Evolutionary conservation across 2,329 filamentous ascomycete species (phyloP).

Genomic region (Coleophoma cylindrospora): DNA sequence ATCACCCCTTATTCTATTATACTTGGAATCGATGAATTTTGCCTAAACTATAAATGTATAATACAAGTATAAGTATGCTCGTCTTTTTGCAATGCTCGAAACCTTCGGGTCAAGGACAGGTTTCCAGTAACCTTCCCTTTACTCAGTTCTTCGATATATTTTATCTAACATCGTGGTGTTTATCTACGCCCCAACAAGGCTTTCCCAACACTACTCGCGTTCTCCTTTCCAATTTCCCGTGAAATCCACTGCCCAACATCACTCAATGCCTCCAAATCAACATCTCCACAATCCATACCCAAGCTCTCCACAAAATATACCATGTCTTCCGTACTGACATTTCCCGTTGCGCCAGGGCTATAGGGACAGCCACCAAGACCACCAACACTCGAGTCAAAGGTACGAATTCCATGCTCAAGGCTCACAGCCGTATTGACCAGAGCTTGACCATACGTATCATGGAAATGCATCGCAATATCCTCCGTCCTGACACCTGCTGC

Average conservation of each 20-base stretch:
- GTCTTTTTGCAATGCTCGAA: too few relatives aligned
- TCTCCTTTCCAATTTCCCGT: constrained; percentile 52
- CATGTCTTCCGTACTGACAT: constrained; percentile 80
- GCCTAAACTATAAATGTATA: too few relatives aligned
- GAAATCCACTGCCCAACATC: constrained; percentile 72
- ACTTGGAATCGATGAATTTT: too few relatives aligned
- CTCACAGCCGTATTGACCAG: constrained; percentile 77
- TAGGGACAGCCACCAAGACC: constrained; percentile 84
- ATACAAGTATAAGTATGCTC: too few relatives aligned
- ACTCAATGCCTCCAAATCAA: constrained; percentile 61
- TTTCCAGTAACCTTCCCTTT: too few relatives aligned
- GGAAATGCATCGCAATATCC: constrained; percentile 79
- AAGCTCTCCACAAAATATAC: constrained; percentile 73
- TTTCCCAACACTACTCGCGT: constrained; percentile 64
- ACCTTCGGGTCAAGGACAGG: too few relatives aligned
- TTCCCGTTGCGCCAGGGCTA: constrained; percentile 79
- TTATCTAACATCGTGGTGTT: not conserved
- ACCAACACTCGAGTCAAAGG: constrained; percentile 75
- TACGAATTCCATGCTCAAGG: constrained; percentile 71
- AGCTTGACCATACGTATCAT: constrained; percentile 84
- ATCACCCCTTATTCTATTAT: too few relatives aligned
- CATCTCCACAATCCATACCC: constrained; percentile 64
- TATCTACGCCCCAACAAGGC: constrained; percentile 44
- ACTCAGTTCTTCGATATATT: too few relatives aligned
- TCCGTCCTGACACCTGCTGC: constrained; percentile 64